Evolutionary conservation across 495 filamentous ascomycete species (phyloP).

Genomic region (Lasiosphaeria ovina): DNA sequence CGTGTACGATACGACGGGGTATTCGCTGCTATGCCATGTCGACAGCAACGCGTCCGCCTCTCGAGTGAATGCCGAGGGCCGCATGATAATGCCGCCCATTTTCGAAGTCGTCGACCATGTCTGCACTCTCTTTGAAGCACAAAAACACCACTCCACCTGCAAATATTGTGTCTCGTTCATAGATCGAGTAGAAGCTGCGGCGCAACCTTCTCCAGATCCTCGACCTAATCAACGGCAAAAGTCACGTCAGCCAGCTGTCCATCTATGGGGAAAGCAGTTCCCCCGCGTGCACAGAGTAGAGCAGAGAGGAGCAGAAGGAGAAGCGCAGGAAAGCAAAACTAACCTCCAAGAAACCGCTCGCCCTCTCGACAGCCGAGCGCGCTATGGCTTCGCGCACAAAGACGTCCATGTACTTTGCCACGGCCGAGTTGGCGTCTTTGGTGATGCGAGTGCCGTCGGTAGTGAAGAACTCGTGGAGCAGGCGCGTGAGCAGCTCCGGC

Average conservation of each 20-base stretch:
- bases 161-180: slow-evolving; percentile 26
- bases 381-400: slow-evolving; percentile 93
- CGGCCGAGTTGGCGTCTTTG: slow-evolving; percentile 72
- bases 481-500: slow-evolving; percentile 64
- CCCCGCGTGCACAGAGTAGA: neutral
- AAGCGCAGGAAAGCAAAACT: slow-evolving; percentile 24
- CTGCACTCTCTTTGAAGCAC: too few species aligned
- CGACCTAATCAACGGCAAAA: slow-evolving; percentile 46
- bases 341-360: slow-evolving; percentile 73
- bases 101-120: too few species aligned
- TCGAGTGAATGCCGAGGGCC: too few species aligned
- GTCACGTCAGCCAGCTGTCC: neutral
- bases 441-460: slow-evolving; percentile 66
- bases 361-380: slow-evolving; percentile 68
- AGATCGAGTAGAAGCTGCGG: slow-evolving; percentile 91
- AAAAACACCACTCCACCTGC: too few species aligned
- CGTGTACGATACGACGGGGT: too few species aligned
- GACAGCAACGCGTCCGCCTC: too few species aligned
- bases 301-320: slow-evolving; percentile 20
- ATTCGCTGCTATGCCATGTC: too few species aligned
- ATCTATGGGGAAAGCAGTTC: neutral
- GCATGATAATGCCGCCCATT: too few species aligned
- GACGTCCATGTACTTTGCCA: slow-evolving; percentile 84
- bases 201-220: slow-evolving; percentile 86
- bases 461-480: slow-evolving; percentile 78